These are phyloP conservation scores for Herpetomonas samuelpessoai DNA, from an alignment of 208 protist genomes.

Conservation along the genomic window DNA sequence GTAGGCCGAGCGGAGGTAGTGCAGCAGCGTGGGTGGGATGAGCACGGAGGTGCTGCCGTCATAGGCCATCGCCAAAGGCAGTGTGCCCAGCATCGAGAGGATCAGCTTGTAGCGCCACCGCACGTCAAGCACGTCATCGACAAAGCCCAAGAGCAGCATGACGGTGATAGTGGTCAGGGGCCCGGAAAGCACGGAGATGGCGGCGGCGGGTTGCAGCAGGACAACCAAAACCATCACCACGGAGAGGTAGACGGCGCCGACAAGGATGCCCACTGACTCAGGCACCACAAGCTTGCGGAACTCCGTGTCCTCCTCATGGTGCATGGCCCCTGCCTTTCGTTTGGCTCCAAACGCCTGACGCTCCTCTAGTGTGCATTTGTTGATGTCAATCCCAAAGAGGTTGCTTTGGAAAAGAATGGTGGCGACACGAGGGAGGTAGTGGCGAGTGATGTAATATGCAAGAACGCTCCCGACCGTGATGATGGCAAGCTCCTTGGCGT, in stretches of 20 bases:
- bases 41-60: constrained; percentile 86
- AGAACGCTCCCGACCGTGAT: constrained; percentile 48
- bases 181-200: constrained; percentile 49
- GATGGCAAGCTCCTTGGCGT: constrained; percentile 43
- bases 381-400: constrained; percentile 95
- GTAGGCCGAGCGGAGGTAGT: constrained; percentile 11
- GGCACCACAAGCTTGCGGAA: constrained; percentile 51
- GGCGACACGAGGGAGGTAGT: constrained; percentile 61
- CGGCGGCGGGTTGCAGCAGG: constrained; percentile 20
- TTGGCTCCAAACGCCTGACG: constrained; percentile 41
- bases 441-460: constrained; percentile 55
- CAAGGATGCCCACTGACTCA: constrained; percentile 78
- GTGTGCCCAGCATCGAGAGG: constrained; percentile 93
- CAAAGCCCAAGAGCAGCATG: constrained; percentile 99
- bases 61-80: constrained; percentile 95
- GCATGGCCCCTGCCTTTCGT: constrained; percentile 19
- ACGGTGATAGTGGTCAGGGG: constrained; percentile 95
- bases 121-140: constrained; percentile 99
- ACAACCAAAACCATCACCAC: constrained; percentile 48
- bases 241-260: constrained; percentile 72
- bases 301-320: constrained; percentile 22
- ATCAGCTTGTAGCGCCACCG: constrained; percentile 98
- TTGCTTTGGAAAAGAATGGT: constrained; percentile 72
- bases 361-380: constrained; percentile 88
- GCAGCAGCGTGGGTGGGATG: constrained; percentile 66